A percentile compares a stretch with the other conserved stretches of the same genome.
Conservation (phyloP, 371 early-diverging fungal genomes). For the Syncephalis plumigaleata region DNA sequence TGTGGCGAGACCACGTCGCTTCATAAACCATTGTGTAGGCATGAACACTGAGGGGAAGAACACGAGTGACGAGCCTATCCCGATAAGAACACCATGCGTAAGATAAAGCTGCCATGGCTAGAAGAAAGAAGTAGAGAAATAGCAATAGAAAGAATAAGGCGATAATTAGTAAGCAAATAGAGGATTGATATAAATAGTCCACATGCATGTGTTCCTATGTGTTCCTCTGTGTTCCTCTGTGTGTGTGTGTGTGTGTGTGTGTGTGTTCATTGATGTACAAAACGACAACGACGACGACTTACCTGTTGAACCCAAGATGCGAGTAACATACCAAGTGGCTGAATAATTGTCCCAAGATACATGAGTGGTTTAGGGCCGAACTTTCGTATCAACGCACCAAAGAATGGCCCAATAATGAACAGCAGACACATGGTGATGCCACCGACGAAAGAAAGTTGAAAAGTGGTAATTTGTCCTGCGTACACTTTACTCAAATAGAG, state of each 20-base stretch:
- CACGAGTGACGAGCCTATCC: constrained; percentile 26
- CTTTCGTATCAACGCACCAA: constrained; percentile 15
- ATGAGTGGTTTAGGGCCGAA: constrained; percentile 19
- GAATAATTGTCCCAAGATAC: constrained; percentile 19
- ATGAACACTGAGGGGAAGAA: constrained; percentile 39
- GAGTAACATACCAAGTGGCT: constrained; percentile 24
- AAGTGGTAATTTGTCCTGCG: constrained; percentile 11
- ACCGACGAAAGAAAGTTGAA: constrained; percentile 28
- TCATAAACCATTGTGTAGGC: constrained; percentile 58
- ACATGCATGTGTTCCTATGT: too few species aligned
- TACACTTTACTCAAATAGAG: constrained; percentile 8
- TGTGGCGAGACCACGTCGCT: constrained; percentile 46
- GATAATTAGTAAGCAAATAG: too few species aligned
- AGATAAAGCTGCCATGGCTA: constrained; percentile 30
- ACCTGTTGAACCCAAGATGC: constrained; percentile 17
- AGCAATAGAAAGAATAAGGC: neutral
- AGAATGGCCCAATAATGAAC: constrained; percentile 20
- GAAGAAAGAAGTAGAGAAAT: constrained; percentile 5
- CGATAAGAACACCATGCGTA: constrained; percentile 28
- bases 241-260: too few species aligned
- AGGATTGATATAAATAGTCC: too few species aligned
- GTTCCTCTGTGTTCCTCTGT: too few species aligned
- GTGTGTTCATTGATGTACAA: too few species aligned
- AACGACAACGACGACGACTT: too few species aligned
- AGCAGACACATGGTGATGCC: constrained; percentile 19